Evolutionary conservation across 768 basidiomycete genomes (phyloP).

Genomic region (Amanita pseudoporphyria): DNA sequence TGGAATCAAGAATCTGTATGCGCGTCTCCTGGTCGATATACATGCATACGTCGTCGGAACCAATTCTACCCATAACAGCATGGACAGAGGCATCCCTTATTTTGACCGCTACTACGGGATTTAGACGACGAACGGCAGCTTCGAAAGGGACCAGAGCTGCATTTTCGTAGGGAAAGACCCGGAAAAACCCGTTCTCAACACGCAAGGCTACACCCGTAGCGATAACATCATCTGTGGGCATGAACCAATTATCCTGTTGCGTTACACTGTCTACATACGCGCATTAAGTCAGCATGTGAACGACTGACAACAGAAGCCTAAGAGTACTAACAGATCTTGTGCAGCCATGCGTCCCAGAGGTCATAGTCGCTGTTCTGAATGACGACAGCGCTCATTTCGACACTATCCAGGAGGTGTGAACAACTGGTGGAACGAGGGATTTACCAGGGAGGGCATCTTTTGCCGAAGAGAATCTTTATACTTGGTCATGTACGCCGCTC

Average conservation of each 20-base stretch:
- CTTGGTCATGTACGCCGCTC: not conserved
- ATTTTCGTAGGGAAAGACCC: slow-evolving; percentile 85
- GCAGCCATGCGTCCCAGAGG: slow-evolving; percentile 68
- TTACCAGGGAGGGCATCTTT: slow-evolving; percentile 6
- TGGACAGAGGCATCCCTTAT: slow-evolving; percentile 67
- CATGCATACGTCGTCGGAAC: slow-evolving; percentile 42
- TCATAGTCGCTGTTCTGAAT: slow-evolving; percentile 63
- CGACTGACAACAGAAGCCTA: not conserved
- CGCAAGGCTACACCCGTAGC: slow-evolving; percentile 69
- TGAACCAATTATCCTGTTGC: slow-evolving; percentile 72
- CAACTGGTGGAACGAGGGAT: not conserved
- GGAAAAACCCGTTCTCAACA: slow-evolving; percentile 49
- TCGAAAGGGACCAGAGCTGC: slow-evolving; percentile 67
- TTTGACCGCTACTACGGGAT: slow-evolving; percentile 80
- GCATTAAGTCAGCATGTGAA: not conserved
- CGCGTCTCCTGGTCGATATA: slow-evolving; percentile 74
- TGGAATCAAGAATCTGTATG: slow-evolving; percentile 72
- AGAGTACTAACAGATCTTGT: slow-evolving; percentile 50
- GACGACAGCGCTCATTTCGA: slow-evolving; percentile 25
- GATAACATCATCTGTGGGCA: slow-evolving; percentile 61
- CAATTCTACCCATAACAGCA: slow-evolving; percentile 60
- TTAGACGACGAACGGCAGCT: slow-evolving; percentile 63
- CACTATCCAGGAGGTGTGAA: slow-evolving; percentile 4
- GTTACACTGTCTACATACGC: slow-evolving; percentile 38
- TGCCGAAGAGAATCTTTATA: slow-evolving; percentile 1